Percentiles rank a stretch among this genome's conserved stretches.
These are phyloP conservation scores for Lactarius evosmus DNA, from an alignment of 768 basidiomycete species.

Conservation along the genomic window DNA sequence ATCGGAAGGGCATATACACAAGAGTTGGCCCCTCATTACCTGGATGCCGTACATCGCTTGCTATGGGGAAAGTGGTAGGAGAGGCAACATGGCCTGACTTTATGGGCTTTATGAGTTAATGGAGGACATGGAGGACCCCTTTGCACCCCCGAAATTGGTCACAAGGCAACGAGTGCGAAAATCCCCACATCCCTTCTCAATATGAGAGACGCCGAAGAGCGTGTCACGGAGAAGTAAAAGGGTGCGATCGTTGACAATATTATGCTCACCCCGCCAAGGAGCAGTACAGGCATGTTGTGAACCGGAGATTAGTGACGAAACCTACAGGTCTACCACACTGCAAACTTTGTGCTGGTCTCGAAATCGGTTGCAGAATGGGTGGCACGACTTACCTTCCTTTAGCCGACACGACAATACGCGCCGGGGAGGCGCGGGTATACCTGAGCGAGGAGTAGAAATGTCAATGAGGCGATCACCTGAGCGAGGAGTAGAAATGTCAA, in stretches of 20 bases:
- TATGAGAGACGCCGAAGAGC: neutral
- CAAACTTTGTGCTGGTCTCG: constrained; percentile 32
- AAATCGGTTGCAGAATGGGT: neutral
- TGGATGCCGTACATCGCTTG: neutral
- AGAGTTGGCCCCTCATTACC: neutral
- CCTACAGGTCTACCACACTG: constrained; percentile 71
- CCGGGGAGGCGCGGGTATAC: neutral
- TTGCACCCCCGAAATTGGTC: neutral
- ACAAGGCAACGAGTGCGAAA: neutral
- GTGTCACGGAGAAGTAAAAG: no score
- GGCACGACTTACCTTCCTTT: neutral
- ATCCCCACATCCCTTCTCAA: neutral
- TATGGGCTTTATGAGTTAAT: neutral
- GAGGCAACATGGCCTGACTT: neutral
- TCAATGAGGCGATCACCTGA: neutral
- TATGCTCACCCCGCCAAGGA: neutral
- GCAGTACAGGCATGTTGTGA: neutral
- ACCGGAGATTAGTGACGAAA: constrained; percentile 32
- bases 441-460: neutral
- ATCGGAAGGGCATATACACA: neutral
- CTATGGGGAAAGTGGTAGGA: neutral
- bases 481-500: neutral
- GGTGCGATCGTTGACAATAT: neutral
- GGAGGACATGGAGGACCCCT: neutral
- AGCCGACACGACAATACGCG: neutral